Percentiles rank a stretch among this genome's conserved stretches.
Conservation (phyloP, 2,329 filamentous ascomycete species). For the Penicillium sclerotigenum region DNA sequence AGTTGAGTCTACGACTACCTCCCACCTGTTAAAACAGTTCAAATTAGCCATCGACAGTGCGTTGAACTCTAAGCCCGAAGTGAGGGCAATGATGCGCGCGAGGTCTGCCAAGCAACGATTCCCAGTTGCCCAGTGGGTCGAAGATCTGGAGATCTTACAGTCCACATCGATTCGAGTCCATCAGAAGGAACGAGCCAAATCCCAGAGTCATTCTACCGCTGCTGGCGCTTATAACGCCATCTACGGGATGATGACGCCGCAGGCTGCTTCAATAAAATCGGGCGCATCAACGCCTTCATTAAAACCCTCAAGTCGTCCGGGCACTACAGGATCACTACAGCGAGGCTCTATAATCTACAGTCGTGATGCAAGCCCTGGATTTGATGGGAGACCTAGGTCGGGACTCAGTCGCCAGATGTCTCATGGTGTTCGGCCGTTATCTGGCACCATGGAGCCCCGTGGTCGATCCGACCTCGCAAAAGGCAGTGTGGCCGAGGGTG, state of each 20-base stretch:
- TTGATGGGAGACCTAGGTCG: constrained; percentile 30
- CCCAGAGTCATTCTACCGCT: constrained; percentile 29
- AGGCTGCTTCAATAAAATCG: constrained; percentile 14
- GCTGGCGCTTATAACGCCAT: constrained; percentile 44
- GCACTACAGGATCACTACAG: constrained; percentile 37
- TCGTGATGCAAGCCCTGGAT: constrained; percentile 35
- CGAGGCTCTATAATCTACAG: constrained; percentile 41
- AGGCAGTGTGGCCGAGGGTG: constrained; percentile 24
- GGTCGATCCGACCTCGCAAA: constrained; percentile 29
- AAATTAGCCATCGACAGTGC: constrained; percentile 62
- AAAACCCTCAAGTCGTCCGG: constrained; percentile 38
- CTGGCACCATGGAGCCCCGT: constrained; percentile 36
- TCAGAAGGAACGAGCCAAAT: constrained; percentile 42
- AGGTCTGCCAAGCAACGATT: constrained; percentile 64
- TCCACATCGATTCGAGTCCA: constrained; percentile 58
- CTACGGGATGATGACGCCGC: constrained; percentile 36
- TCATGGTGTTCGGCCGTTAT: constrained; percentile 41
- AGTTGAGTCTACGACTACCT: constrained; percentile 62
- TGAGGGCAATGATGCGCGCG: constrained; percentile 61
- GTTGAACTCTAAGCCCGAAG: constrained; percentile 54
- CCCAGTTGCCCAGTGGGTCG: constrained; percentile 65
- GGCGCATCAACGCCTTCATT: constrained; percentile 28
- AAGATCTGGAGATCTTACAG: constrained; percentile 62
- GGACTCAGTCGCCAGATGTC: constrained; percentile 38
- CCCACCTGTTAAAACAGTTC: constrained; percentile 63